A percentile compares a stretch with the other conserved stretches of the same genome.
phyloP scores from a whole-genome alignment of 2,329 filamentous ascomycete species.

The Aspergillus terreus region DNA sequence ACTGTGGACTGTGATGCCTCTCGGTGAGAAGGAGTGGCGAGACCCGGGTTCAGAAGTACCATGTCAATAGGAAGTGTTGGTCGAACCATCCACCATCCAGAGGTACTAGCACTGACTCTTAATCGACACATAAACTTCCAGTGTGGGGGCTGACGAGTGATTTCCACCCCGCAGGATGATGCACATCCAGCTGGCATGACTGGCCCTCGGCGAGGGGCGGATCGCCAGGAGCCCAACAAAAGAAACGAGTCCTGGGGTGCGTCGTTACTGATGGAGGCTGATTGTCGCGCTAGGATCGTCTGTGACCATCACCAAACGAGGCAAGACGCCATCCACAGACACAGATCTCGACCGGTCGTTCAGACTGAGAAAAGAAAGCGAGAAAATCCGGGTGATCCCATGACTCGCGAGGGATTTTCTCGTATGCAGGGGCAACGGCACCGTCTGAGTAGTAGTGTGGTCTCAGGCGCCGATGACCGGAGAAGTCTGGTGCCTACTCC shows the following conservation, averaged over 20 bases:
- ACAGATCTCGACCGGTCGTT: no score
- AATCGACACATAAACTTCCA: no score
- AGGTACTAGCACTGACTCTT: no score
- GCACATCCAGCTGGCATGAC: background rate
- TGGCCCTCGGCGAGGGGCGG: background rate
- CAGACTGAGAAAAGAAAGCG: background rate
- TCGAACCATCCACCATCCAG: no score
- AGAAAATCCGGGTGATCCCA: background rate
- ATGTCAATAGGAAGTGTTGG: background rate
- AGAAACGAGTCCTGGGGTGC: no score
- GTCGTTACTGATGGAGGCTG: no score
- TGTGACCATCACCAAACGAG: no score
- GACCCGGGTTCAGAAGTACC: no score
- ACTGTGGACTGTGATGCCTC: conserved; percentile 1
- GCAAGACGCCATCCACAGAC: no score
- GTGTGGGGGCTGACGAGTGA: conserved; percentile 8
- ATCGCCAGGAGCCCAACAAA: background rate
- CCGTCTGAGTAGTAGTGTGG: background rate
- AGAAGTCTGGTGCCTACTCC: background rate
- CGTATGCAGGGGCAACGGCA: conserved; percentile 7
- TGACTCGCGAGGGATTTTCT: background rate
- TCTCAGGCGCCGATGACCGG: background rate
- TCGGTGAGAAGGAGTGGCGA: conserved; percentile 5
- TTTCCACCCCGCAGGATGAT: conserved; percentile 13
- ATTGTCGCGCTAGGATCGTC: no score